phyloP scores from a whole-genome alignment of 176 grass and related monocot species.

The Rhipidocladum racemiflorum region DNA sequence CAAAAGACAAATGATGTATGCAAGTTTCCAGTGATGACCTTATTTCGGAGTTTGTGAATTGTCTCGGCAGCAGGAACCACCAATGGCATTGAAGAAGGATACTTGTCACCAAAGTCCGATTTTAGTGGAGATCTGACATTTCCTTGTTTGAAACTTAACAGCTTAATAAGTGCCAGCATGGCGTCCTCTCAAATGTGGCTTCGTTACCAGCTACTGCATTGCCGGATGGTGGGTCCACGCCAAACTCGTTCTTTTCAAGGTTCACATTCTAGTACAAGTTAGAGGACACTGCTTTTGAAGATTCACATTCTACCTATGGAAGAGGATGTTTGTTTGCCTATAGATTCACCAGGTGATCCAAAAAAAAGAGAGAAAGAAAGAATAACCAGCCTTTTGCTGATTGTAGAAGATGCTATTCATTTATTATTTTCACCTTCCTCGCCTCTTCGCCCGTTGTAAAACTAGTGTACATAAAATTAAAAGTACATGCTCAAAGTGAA shows the following conservation, averaged over 20 bases:
- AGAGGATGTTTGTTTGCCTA: constrained; percentile 1
- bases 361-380: no score
- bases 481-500: constrained; percentile 14
- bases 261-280: constrained; percentile 53
- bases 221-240: constrained; percentile 53
- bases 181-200: constrained; percentile 56
- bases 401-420: constrained; percentile 37
- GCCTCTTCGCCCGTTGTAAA: constrained; percentile 23
- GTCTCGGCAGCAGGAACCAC: background rate
- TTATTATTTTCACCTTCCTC: constrained; percentile 36
- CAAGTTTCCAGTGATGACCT: background rate
- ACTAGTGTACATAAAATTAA: constrained; percentile 44
- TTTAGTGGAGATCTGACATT: background rate
- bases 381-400: constrained; percentile 25
- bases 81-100: background rate
- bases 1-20: background rate
- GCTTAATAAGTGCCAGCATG: constrained; percentile 87
- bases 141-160: constrained; percentile 41
- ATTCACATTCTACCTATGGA: constrained; percentile 37
- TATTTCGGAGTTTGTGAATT: background rate
- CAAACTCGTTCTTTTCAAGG: constrained; percentile 65
- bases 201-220: constrained; percentile 41
- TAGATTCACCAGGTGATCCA: background rate
- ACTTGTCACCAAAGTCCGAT: background rate
- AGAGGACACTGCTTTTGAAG: constrained; percentile 20